These are phyloP conservation scores for Cryptococcus wingfieldii DNA, from an alignment of 1,284 basidiomycete species.

Conservation along the genomic window DNA sequence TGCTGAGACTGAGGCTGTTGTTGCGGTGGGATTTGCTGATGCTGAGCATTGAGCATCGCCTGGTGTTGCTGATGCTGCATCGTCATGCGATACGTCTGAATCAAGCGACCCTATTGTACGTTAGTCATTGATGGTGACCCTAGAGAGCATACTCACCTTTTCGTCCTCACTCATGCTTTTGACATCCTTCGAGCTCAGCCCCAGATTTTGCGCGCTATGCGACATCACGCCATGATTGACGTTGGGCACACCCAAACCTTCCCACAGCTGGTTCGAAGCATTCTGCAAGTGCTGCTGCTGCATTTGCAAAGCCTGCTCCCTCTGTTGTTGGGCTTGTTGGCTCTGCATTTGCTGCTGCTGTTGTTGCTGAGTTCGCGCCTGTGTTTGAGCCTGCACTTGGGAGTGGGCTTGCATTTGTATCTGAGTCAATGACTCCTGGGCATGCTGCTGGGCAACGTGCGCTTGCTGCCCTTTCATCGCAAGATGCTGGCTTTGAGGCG, in stretches of 20 bases:
- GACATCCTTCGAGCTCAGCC: slow-evolving; percentile 31
- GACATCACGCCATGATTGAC: slow-evolving; percentile 36
- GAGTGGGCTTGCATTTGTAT: slow-evolving; percentile 14
- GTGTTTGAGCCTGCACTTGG: slow-evolving; percentile 19
- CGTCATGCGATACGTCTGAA: slow-evolving; percentile 23
- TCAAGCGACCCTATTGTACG: slow-evolving; percentile 22
- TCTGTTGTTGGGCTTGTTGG: slow-evolving; percentile 15
- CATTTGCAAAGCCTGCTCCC: slow-evolving; percentile 24
- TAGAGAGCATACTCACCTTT: slow-evolving; percentile 17
- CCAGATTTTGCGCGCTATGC: slow-evolving; percentile 24
- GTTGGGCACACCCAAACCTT: slow-evolving; percentile 26
- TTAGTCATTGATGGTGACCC: neutral
- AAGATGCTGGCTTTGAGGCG: slow-evolving; percentile 21
- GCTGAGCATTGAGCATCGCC: slow-evolving; percentile 21
- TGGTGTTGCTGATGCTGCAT: slow-evolving; percentile 26
- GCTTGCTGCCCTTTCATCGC: slow-evolving; percentile 8
- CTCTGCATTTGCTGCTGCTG: slow-evolving; percentile 16
- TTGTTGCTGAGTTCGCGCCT: slow-evolving; percentile 16
- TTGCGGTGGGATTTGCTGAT: slow-evolving; percentile 4
- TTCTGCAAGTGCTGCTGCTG: slow-evolving; percentile 27
- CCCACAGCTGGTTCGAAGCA: slow-evolving; percentile 28
- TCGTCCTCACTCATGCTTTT: slow-evolving; percentile 32
- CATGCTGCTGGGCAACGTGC: slow-evolving; percentile 11
- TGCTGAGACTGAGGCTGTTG: slow-evolving; percentile 9
- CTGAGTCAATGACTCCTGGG: slow-evolving; percentile 12